Evolutionary conservation across 2,329 filamentous ascomycete genomes (phyloP).

Genomic region (Dactylellina sp.): DNA sequence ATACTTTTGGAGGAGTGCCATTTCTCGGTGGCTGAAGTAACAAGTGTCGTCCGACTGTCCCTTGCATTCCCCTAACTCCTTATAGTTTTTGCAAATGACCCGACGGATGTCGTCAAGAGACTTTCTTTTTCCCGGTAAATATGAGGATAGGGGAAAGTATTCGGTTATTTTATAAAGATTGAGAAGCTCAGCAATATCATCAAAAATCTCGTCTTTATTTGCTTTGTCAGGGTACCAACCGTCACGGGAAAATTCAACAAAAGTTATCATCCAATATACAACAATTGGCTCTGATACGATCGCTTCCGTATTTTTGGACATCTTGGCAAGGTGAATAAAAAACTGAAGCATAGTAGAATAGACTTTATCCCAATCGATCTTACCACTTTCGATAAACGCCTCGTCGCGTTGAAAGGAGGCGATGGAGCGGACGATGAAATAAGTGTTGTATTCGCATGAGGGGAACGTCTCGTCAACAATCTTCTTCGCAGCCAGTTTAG

Average conservation of each 20-base stretch:
- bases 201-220: slow-evolving; percentile 1
- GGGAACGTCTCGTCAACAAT: slow-evolving; percentile 14
- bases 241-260: slow-evolving; percentile 29
- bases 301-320: slow-evolving; percentile 1
- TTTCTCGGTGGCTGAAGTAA: slow-evolving; percentile 29
- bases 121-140: not conserved
- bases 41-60: slow-evolving; percentile 13
- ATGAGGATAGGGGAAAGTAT: not conserved
- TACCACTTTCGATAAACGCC: not conserved
- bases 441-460: not conserved
- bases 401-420: slow-evolving; percentile 23
- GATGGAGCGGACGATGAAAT: slow-evolving; percentile 24
- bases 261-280: slow-evolving; percentile 38
- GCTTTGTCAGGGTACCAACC: slow-evolving; percentile 20
- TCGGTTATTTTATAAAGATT: slow-evolving; percentile 10
- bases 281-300: not conserved
- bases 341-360: slow-evolving; percentile 24
- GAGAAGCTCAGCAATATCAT: slow-evolving; percentile 12
- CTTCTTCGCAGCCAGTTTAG: not conserved
- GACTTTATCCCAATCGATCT: slow-evolving; percentile 10
- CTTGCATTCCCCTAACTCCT: not conserved
- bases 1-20: slow-evolving; percentile 9
- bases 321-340: slow-evolving; percentile 15
- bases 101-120: slow-evolving; percentile 12
- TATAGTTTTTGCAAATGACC: not conserved